Evolutionary conservation across 1,284 basidiomycete species (phyloP).

Genomic region (Cerrena zonata): DNA sequence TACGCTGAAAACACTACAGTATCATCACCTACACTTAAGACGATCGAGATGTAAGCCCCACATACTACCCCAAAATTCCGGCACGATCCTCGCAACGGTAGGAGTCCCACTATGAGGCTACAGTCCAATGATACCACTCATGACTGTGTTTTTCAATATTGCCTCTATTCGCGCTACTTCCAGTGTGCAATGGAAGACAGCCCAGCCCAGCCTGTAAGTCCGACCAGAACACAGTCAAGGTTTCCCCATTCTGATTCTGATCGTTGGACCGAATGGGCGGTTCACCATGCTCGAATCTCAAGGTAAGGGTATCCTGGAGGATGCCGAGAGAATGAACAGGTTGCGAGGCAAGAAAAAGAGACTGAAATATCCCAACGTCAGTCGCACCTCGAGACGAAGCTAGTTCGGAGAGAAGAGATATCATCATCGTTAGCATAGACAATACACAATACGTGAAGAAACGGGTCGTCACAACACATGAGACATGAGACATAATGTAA

Average conservation of each 20-base stretch:
- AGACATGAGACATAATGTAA: background rate
- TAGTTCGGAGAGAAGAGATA: background rate
- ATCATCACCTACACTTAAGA: too few relatives aligned
- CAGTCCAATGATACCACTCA: conserved; percentile 24
- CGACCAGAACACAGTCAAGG: background rate
- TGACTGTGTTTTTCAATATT: conserved; percentile 20
- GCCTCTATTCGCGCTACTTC: background rate
- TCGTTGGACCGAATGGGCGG: background rate
- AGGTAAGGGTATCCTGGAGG: background rate
- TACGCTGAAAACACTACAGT: too few relatives aligned
- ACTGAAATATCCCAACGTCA: background rate
- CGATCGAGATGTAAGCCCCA: conserved; percentile 69
- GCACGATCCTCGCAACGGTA: conserved; percentile 63
- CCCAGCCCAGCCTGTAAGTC: background rate
- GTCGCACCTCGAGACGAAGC: background rate
- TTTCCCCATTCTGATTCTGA: background rate
- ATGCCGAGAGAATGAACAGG: background rate
- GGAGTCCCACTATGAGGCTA: conserved; percentile 67
- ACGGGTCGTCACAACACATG: background rate
- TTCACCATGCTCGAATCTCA: background rate
- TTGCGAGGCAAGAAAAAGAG: background rate
- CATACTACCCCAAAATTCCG: conserved; percentile 65
- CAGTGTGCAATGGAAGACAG: background rate
- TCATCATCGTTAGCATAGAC: background rate
- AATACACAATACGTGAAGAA: background rate